phyloP scores from a whole-genome alignment of 176 grass and related monocot genomes.

The Cenchrus fungigraminus region DNA sequence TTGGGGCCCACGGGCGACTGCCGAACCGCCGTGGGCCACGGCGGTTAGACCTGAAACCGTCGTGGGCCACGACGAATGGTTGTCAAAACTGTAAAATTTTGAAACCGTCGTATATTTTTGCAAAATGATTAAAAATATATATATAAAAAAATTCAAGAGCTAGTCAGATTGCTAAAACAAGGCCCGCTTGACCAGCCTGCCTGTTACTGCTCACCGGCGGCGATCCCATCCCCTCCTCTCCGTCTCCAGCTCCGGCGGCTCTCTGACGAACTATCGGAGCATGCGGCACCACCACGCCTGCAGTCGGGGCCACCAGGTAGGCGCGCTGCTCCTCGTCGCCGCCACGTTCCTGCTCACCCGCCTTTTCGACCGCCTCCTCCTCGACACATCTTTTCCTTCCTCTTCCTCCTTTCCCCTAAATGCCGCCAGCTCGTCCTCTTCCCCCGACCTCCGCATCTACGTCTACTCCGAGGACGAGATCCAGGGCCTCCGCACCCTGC shows the following conservation, averaged over 20 bases:
- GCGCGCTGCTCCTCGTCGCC: slow-evolving; percentile 59
- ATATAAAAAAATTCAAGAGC: too few species aligned
- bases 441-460: slow-evolving; percentile 68
- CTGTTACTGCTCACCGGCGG: neutral
- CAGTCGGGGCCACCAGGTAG: slow-evolving; percentile 63
- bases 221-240: neutral
- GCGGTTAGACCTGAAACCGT: too few species aligned
- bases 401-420: neutral
- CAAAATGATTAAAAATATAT: too few species aligned
- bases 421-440: neutral
- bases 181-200: neutral
- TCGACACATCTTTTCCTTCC: neutral
- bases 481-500: slow-evolving; percentile 69
- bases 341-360: slow-evolving; percentile 87
- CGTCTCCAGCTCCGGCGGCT: neutral
- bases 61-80: too few species aligned
- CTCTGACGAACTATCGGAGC: slow-evolving; percentile 10
- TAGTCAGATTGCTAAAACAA: neutral
- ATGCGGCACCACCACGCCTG: slow-evolving; percentile 42
- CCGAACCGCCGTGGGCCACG: too few species aligned
- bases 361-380: slow-evolving; percentile 55
- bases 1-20: too few species aligned
- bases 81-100: too few species aligned
- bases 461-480: slow-evolving; percentile 82
- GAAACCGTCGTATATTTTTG: too few species aligned